These are phyloP conservation scores for Pseudopyrenochaeta lycopersici DNA, from an alignment of 2,329 filamentous ascomycete genomes.

Conservation along the genomic window DNA sequence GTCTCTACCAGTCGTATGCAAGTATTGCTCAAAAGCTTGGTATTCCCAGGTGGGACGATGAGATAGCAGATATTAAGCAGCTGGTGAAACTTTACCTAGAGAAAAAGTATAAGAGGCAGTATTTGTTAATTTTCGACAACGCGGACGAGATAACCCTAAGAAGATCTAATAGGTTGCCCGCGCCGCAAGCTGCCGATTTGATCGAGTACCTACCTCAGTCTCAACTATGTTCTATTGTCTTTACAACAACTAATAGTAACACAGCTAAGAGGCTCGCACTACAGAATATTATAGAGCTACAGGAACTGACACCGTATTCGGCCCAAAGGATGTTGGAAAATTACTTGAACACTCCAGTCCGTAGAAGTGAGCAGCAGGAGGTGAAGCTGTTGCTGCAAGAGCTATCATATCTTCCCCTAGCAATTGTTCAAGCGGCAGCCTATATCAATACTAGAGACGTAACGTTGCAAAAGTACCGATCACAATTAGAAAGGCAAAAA, in stretches of 20 bases:
- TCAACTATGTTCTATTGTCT: constrained; percentile 22
- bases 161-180: constrained; percentile 10
- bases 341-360: constrained; percentile 10
- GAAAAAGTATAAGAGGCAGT: constrained; percentile 2
- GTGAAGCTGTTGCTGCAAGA: constrained; percentile 19
- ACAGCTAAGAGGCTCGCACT: constrained; percentile 18
- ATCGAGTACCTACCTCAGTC: constrained; percentile 21
- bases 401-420: constrained; percentile 29
- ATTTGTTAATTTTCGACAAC: constrained; percentile 28
- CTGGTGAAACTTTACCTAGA: constrained; percentile 23
- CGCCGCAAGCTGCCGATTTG: constrained; percentile 21
- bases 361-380: constrained; percentile 16
- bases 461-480: constrained; percentile 20
- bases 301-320: constrained; percentile 17
- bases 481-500: constrained; percentile 24
- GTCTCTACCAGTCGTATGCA: constrained; percentile 50
- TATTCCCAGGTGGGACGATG: constrained; percentile 28
- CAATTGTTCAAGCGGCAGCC: constrained; percentile 26
- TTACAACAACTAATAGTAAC: constrained; percentile 24
- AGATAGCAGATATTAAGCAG: constrained; percentile 24
- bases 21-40: constrained; percentile 36
- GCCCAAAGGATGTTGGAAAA: constrained; percentile 28
- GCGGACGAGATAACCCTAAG: constrained; percentile 36
- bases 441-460: constrained; percentile 19
- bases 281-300: constrained; percentile 22